Conservation (phyloP, 2,329 filamentous ascomycete genomes). For the Akanthomyces muscarius region DNA sequence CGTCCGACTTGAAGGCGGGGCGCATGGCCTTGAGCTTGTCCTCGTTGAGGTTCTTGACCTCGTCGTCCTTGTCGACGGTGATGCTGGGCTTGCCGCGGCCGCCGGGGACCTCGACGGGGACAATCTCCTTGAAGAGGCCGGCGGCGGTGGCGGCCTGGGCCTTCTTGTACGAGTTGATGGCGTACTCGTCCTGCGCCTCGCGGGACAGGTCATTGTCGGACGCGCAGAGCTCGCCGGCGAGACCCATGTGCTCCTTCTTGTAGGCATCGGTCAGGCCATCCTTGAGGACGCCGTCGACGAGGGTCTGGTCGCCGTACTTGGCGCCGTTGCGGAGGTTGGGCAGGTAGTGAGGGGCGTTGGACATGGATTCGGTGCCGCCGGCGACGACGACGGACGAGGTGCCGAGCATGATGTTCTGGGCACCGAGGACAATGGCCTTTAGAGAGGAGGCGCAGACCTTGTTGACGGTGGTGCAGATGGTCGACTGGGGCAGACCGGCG, state of each 20-base stretch:
- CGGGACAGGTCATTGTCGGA: slow-evolving; percentile 75
- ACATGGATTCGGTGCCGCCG: slow-evolving; percentile 97
- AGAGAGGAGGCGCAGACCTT: slow-evolving; percentile 96
- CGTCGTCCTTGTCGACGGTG: slow-evolving; percentile 80
- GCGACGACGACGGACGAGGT: slow-evolving; percentile 91
- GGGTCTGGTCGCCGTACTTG: slow-evolving; percentile 88
- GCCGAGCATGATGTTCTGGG: slow-evolving; percentile 96
- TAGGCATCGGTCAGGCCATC: slow-evolving; percentile 94
- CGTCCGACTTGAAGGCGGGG: slow-evolving; percentile 75
- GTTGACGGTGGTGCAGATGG: slow-evolving; percentile 91
- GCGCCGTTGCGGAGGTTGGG: slow-evolving; percentile 78
- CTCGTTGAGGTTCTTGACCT: slow-evolving; percentile 88
- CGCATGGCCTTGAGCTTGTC: slow-evolving; percentile 83
- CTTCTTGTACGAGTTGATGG: slow-evolving; percentile 91
- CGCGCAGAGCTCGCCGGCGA: slow-evolving; percentile 89
- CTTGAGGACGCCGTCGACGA: slow-evolving; percentile 89
- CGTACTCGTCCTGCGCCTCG: slow-evolving; percentile 90
- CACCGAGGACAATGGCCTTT: slow-evolving; percentile 91
- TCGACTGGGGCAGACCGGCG: slow-evolving; percentile 76
- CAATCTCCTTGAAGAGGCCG: slow-evolving; percentile 85
- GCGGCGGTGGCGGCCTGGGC: slow-evolving; percentile 80
- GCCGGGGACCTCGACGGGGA: slow-evolving; percentile 80
- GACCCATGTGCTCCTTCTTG: slow-evolving; percentile 95
- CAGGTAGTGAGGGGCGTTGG: slow-evolving; percentile 94
- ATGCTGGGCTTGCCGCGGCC: slow-evolving; percentile 85